Evolutionary conservation across 108 stramenopile genomes (phyloP).

Genomic region (Stephanodiscus triporus): DNA sequence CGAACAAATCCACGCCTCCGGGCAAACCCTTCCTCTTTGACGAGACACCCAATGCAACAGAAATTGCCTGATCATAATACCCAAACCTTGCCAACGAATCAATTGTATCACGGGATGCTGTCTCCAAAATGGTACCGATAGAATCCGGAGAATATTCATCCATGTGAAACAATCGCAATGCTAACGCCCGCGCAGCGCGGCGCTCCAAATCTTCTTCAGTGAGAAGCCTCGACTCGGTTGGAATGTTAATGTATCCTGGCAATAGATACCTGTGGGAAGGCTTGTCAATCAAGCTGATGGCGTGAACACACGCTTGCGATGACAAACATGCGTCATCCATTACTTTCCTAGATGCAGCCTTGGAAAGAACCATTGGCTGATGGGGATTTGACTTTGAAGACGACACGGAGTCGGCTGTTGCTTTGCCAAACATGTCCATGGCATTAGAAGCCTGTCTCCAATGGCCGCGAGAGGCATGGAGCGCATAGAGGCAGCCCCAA

Average conservation of each 20-base stretch:
- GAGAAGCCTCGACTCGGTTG: conserved; percentile 46
- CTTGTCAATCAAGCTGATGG: conserved; percentile 57
- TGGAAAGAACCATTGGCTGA: conserved; percentile 24
- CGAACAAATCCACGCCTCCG: conserved; percentile 61
- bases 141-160: conserved; percentile 58
- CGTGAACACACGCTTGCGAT: conserved; percentile 54
- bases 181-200: conserved; percentile 60
- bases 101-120: conserved; percentile 41
- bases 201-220: conserved; percentile 53
- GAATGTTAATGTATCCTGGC: conserved; percentile 26
- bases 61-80: conserved; percentile 68
- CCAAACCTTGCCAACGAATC: conserved; percentile 65
- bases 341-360: conserved; percentile 41
- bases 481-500: conserved; percentile 74
- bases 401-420: conserved; percentile 10
- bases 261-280: conserved; percentile 32
- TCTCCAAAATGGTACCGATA: conserved; percentile 35
- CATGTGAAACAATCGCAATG: conserved; percentile 56
- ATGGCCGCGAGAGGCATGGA: conserved; percentile 75
- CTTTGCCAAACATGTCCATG: conserved; percentile 71
- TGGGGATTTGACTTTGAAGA: conserved; percentile 13
- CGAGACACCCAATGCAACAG: conserved; percentile 51
- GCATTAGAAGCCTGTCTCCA: conserved; percentile 80
- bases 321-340: conserved; percentile 66
- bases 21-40: conserved; percentile 45